Evolutionary conservation across 257 asterid species (phyloP), one percentile per base, ranked within the genome.

Genomic region (Anisodus tanguticus): DNA sequence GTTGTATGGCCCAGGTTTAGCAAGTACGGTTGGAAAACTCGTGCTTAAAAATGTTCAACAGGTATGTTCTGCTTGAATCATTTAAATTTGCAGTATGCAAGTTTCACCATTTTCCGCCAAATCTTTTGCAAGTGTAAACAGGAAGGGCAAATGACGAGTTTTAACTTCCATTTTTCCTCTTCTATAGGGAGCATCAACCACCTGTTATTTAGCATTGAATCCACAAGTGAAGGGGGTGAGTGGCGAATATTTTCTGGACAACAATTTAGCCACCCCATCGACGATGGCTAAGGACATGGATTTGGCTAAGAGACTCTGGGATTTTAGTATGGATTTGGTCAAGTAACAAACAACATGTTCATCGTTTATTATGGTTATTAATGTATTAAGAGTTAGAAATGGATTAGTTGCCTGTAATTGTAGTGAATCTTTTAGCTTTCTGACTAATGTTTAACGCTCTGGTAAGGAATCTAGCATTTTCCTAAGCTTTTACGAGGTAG

Each of bases 301-400:
- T 58, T 86, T 95, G 91, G 94, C 93, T 4, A 89, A 54, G 81
- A 89, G 86, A 84, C 94, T 95, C n/a, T 95, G 98, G 98, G 95
- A 95, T 82, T 93, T 91, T 70, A 92, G 95, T 90, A 45, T 89
- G 86, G 83, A 90, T 57, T 83, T 92, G 85, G 80, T 86, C 0
- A 83, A 93, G 69, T 83, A 72, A 63, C 66, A 86, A 19, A 57
- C 57, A 66, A 12, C 26, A 13, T 22, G 43, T 26, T 76, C 22
- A 17, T 76, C 43, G 26, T 26, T 12, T 26, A 31, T 31, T 31
- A 31, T 31, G 35, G 35, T 31, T 31, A 55, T 39, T 7, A 31
- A 12, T 66, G 7, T 66, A 63, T 31, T 66, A 12, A 31, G n/a
- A 35, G 72, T 66, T 66, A 66, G 6, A 68, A 37, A 67, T 67